phyloP scores from a whole-genome alignment of 106 monocot species.

The Allium cepa region DNA sequence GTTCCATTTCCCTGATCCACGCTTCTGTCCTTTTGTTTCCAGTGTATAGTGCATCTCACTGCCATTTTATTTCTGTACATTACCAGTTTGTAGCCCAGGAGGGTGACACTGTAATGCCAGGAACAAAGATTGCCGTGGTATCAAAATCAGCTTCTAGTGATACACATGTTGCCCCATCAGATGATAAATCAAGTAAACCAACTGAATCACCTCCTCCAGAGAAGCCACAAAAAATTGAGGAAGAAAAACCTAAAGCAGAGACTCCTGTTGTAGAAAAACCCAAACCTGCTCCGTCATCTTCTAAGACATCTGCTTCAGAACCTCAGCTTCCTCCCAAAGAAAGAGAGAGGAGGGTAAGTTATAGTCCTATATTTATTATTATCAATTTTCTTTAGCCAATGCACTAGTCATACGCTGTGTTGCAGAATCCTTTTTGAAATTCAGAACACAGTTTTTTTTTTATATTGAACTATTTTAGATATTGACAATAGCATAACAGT shows the following conservation, averaged over 20 bases:
- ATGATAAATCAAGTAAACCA: slow-evolving; percentile 30
- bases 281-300: slow-evolving; percentile 33
- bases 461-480: not conserved
- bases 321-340: slow-evolving; percentile 97
- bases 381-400: not conserved
- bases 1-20: not conserved
- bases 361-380: not conserved
- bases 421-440: not conserved
- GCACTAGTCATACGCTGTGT: too few species aligned
- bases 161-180: slow-evolving; percentile 85
- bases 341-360: slow-evolving; percentile 79
- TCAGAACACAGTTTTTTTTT: not conserved
- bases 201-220: slow-evolving; percentile 16
- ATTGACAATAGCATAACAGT: not conserved
- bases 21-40: not conserved
- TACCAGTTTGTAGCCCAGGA: slow-evolving; percentile 74
- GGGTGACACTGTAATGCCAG: slow-evolving; percentile 95
- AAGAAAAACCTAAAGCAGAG: slow-evolving; percentile 33
- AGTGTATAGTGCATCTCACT: too few species aligned
- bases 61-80: slow-evolving; percentile 1
- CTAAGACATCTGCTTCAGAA: slow-evolving; percentile 66
- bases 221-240: slow-evolving; percentile 12
- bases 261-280: slow-evolving; percentile 37
- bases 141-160: slow-evolving; percentile 66
- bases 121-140: slow-evolving; percentile 88